Base-by-base conservation (phyloP, 2,329 filamentous ascomycete species). In the Ramularia endophylla region DNA sequence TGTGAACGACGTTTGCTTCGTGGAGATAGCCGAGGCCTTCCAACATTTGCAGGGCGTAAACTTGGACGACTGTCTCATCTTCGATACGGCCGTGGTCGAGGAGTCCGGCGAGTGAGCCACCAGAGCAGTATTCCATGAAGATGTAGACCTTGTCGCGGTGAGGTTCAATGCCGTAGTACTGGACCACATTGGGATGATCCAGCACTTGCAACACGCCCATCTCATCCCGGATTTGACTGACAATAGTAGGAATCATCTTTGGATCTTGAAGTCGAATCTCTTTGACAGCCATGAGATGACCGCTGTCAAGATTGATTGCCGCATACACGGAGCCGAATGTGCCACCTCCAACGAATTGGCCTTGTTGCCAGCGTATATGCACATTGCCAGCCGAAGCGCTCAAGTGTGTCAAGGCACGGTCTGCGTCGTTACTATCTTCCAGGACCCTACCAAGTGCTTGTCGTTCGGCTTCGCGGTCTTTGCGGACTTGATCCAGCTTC, bases 131-230 rank as follows among this genome's bases (percentile, higher is more conserved):
- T 65, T 98, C 92, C 92, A 98, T 98, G 63, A 98, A 98, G 53
- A 98, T 95, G 66, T 97, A 98, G n/a, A 98, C 92, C 61, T 95
- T 92, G 72, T 98, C 92, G 49, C 92, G 80, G 66, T 98, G 92
- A 2, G 95, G 92, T 65, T 98, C 92, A 58, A 98, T 97, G 44
- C 92, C 92, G 60, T 92, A 92, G 66, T 98, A 98, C 8, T 88
- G 90, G 16, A 98, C 94, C 47, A 98, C 87, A 61, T 98, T 98
- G 16, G 92, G 92, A 61, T 98, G 92, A 59, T 98, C 89, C 33
- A 98, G 75, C 1, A 95, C 85, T 65, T 97, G 90, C 36, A 98
- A 71, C 4, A 98, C 90, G 38, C 85, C 84, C 89, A 98, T 97
- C 64, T 98, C 92, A 59, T 98, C 92, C 49, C 84, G 81, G 61